Evolutionary conservation across 2,329 filamentous ascomycete species (phyloP), one percentile per base, ranked within the genome.

Genomic region (Rhynchosporium agropyri): DNA sequence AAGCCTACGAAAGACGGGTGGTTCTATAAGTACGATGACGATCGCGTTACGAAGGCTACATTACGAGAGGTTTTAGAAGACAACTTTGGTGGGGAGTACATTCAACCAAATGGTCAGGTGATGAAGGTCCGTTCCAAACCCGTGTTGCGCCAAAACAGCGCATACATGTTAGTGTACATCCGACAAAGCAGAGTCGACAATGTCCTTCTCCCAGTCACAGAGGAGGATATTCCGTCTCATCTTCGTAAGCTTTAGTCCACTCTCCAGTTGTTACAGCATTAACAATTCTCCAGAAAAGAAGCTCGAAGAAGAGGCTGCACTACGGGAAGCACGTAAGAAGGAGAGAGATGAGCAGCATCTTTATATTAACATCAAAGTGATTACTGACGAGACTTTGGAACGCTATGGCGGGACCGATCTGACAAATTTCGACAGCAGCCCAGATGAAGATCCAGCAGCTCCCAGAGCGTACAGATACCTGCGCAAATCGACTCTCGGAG

Each of bases 91-190:
- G 95, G 95, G 60, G 92, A 96, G 73, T 96, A 92, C 73, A 58
- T 69, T 5, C 75, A 79, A 5, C 76, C 81, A 1, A 81, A 81
- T 60, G 79, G 80, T 9, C 36, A 55, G 43, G 12, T 55, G 3
- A 79, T 82, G 56, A 86, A 84, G 75, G 83, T 84, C 10, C 63
- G 59, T 43, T 43, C 54, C 73, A 76, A 79, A 3, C 84, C 85
- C 1, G 76, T 86, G 15, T 83, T 88, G 77, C 82, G 86, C 60
- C 84, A 87, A 65, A 89, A 87, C 77, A 99, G 93, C 75, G 96
- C 95, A 4, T 99, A 99, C 81, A 99, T 99, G 95, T 79, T 99
- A 81, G 96, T 99, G 1, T 99, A 99, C 74, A 92, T 99, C 68
- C 89, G 95, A 51, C 91, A 97, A 75, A 90, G 89, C 58, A 86